These are phyloP conservation scores for Choiromyces venosus DNA, from an alignment of 495 filamentous ascomycete genomes.

Conservation along the genomic window DNA sequence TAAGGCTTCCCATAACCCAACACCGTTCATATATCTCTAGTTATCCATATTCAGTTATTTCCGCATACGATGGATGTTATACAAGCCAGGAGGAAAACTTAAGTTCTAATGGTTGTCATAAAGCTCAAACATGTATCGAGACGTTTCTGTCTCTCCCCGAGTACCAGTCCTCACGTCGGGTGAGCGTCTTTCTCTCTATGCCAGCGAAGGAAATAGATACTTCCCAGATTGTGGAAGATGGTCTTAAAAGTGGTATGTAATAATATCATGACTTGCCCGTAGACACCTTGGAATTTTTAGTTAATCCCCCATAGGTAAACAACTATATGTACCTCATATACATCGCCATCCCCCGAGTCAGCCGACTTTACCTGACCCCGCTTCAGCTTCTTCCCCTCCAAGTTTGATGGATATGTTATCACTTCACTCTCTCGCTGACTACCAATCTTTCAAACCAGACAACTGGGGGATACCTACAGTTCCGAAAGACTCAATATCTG, in stretches of 20 bases:
- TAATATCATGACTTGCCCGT: not conserved
- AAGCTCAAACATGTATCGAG: constrained; percentile 33
- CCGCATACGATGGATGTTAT: not conserved
- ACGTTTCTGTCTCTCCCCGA: constrained; percentile 37
- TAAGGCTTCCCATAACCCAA: not conserved
- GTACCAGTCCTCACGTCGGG: constrained; percentile 44
- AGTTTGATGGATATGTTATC: constrained; percentile 91
- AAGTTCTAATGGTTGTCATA: constrained; percentile 14
- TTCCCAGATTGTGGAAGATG: constrained; percentile 69
- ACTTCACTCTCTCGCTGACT: constrained; percentile 66
- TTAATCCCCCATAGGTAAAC: constrained; percentile 49
- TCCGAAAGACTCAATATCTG: constrained; percentile 54
- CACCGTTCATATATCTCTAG: not conserved
- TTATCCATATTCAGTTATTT: not conserved
- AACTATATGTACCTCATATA: constrained; percentile 86
- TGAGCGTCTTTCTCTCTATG: constrained; percentile 93
- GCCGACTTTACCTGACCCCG: constrained; percentile 20
- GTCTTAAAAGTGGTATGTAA: constrained; percentile 55
- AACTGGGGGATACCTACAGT: constrained; percentile 90
- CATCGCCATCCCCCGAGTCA: constrained; percentile 53
- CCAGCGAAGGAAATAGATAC: constrained; percentile 77
- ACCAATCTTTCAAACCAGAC: constrained; percentile 66
- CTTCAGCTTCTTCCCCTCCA: constrained; percentile 46
- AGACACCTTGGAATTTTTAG: not conserved
- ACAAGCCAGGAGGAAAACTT: not conserved